These are phyloP conservation scores for Kodamaea sagamina DNA, from an alignment of 805 yeast genomes.

Conservation along the genomic window DNA sequence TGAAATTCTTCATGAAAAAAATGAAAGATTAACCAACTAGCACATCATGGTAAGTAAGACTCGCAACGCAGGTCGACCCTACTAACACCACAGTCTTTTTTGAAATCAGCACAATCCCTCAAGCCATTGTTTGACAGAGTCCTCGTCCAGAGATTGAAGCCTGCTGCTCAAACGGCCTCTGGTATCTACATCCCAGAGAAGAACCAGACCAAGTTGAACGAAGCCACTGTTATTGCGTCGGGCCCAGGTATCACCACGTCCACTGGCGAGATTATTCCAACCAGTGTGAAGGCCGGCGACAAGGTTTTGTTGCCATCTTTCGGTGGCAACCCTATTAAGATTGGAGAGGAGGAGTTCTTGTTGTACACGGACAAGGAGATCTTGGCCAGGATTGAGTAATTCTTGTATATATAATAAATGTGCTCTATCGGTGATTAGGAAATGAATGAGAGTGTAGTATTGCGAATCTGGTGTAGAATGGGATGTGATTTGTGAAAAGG, in stretches of 20 bases:
- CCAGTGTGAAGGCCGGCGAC: constrained; percentile 87
- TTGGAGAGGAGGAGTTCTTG: constrained; percentile 79
- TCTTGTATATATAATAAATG: constrained; percentile 9
- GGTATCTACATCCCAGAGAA: constrained; percentile 95
- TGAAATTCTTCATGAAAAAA: constrained; percentile 2
- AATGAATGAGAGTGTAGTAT: neutral
- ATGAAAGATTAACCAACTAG: neutral
- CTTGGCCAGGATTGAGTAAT: constrained; percentile 77
- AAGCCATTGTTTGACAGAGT: constrained; percentile 95
- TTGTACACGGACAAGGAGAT: constrained; percentile 93
- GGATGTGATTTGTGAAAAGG: neutral
- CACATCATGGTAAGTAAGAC: constrained; percentile 4
- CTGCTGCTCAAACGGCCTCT: constrained; percentile 85
- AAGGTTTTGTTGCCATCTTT: constrained; percentile 90
- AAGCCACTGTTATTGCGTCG: constrained; percentile 88
- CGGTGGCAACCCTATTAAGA: constrained; percentile 88
- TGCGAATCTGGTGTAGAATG: neutral
- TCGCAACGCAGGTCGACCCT: neutral
- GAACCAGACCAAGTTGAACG: constrained; percentile 90
- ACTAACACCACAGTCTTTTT: constrained; percentile 45
- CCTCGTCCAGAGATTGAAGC: constrained; percentile 91
- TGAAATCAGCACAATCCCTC: constrained; percentile 83
- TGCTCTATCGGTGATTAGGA: neutral
- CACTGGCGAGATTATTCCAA: constrained; percentile 67
- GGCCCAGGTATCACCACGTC: constrained; percentile 87